Conservation (phyloP, 1,284 basidiomycete genomes). For the Phellopilus nigrolimitatus region DNA sequence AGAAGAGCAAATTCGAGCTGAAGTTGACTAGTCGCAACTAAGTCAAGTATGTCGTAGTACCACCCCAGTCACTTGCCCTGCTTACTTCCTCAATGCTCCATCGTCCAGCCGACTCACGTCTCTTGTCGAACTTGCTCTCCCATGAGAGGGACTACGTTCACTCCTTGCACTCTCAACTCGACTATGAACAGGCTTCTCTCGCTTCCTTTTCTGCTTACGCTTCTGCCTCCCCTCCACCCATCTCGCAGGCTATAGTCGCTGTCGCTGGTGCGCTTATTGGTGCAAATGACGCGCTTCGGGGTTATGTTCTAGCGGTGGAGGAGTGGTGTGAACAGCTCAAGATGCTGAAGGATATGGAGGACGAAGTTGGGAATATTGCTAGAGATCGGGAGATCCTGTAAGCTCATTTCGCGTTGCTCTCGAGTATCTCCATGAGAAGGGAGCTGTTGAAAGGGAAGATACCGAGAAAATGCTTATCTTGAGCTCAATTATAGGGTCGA, state of each 20-base stretch:
- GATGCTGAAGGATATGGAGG: constrained; percentile 49
- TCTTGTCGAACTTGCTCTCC: constrained; percentile 59
- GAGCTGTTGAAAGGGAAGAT: no score
- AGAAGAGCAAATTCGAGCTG: no score
- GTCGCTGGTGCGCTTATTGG: constrained; percentile 55
- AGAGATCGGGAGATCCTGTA: constrained; percentile 76
- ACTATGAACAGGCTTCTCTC: constrained; percentile 54
- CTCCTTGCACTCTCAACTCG: constrained; percentile 50
- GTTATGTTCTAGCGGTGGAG: constrained; percentile 56
- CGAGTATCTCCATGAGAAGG: neutral
- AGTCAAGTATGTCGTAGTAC: neutral
- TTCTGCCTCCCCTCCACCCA: constrained; percentile 52
- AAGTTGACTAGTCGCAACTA: no score
- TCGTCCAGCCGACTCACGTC: constrained; percentile 63
- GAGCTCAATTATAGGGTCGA: constrained; percentile 47
- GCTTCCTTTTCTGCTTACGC: constrained; percentile 71
- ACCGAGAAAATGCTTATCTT: neutral
- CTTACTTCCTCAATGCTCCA: constrained; percentile 51
- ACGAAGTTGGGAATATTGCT: constrained; percentile 61
- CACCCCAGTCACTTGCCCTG: neutral
- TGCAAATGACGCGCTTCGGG: constrained; percentile 62
- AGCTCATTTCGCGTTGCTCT: constrained; percentile 29
- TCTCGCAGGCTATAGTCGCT: constrained; percentile 52
- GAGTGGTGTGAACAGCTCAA: constrained; percentile 60
- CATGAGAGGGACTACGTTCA: constrained; percentile 70